Conservation (phyloP, 1,284 basidiomycete genomes). For the Golubevia pallescens region DNA sequence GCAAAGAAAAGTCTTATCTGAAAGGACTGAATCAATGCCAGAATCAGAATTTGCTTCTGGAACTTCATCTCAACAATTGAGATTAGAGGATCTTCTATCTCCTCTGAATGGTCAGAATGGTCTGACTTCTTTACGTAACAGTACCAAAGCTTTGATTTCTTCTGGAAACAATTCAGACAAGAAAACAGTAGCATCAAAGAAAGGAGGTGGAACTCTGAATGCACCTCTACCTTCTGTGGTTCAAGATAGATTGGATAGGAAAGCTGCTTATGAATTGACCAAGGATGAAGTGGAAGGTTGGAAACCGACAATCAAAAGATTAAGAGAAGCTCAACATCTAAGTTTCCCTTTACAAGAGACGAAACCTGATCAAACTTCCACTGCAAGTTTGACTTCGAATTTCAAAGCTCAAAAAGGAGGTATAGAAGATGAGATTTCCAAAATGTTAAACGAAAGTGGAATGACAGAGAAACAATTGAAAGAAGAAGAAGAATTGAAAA, state of each 20-base stretch:
- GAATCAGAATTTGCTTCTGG: constrained; percentile 40
- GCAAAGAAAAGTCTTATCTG: constrained; percentile 28
- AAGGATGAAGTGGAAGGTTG: constrained; percentile 58
- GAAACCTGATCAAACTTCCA: constrained; percentile 15
- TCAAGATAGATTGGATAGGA: constrained; percentile 53
- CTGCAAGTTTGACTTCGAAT: constrained; percentile 37
- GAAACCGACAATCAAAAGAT: constrained; percentile 57
- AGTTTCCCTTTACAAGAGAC: constrained; percentile 54
- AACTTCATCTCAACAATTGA: not conserved
- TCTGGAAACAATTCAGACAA: constrained; percentile 2
- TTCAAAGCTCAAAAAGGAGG: constrained; percentile 22
- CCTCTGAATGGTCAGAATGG: constrained; percentile 24
- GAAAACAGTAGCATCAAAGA: constrained; percentile 32
- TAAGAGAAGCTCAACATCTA: constrained; percentile 58
- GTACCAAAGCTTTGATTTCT: constrained; percentile 28
- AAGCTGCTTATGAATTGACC: constrained; percentile 53
- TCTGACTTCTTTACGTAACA: constrained; percentile 32
- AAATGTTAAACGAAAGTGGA: constrained; percentile 45
- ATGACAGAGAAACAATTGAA: constrained; percentile 53
- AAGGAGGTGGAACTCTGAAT: constrained; percentile 44
- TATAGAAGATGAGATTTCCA: constrained; percentile 20
- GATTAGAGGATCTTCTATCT: constrained; percentile 49
- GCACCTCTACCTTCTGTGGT: constrained; percentile 51
- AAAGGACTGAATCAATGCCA: constrained; percentile 47
- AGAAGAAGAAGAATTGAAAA: constrained; percentile 51